Evolutionary conservation across 1,139 yeast species (phyloP).

Genomic region (Taiozyma sp.): DNA sequence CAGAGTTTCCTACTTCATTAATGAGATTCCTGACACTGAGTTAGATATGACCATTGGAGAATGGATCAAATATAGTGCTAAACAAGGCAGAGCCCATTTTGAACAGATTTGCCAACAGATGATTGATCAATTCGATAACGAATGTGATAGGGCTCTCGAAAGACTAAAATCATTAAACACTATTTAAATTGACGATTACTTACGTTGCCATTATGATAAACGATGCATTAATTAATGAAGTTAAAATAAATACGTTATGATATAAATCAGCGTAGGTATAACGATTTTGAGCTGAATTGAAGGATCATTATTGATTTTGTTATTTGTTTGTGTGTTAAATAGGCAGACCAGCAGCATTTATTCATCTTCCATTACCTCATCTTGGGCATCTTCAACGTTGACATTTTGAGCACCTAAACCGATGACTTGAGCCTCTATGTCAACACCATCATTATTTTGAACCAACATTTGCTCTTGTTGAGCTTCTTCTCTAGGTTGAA

Average conservation of each 20-base stretch:
- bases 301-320: background rate
- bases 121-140: slow-evolving; percentile 38
- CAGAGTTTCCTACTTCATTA: slow-evolving; percentile 54
- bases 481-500: background rate
- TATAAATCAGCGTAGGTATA: background rate
- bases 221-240: background rate
- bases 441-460: background rate
- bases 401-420: slow-evolving; percentile 2
- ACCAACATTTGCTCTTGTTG: background rate
- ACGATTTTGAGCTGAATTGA: background rate
- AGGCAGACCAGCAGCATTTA: background rate
- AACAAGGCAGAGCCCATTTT: slow-evolving; percentile 37
- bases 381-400: background rate
- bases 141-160: slow-evolving; percentile 39
- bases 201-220: background rate
- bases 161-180: slow-evolving; percentile 4
- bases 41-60: slow-evolving; percentile 63
- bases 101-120: slow-evolving; percentile 35
- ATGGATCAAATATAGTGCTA: slow-evolving; percentile 60
- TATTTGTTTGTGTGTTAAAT: background rate
- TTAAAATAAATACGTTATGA: background rate
- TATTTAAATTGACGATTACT: background rate
- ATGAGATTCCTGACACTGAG: slow-evolving; percentile 67
- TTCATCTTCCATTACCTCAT: slow-evolving; percentile 1
- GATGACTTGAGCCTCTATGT: background rate